These are phyloP conservation scores for Ustulina deusta DNA, from an alignment of 2,329 filamentous ascomycete genomes.

Conservation along the genomic window DNA sequence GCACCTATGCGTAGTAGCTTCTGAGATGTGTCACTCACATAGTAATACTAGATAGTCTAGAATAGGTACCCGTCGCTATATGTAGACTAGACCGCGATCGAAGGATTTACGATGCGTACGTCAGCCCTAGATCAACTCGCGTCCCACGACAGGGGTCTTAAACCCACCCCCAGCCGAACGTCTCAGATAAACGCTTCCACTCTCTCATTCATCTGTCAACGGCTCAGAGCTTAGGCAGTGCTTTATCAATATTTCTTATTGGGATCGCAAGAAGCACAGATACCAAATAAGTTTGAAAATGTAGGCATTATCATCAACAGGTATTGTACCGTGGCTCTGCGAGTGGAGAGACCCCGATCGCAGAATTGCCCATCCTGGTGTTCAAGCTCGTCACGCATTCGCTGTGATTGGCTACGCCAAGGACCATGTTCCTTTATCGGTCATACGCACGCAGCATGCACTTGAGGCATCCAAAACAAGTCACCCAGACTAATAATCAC, in stretches of 20 bases:
- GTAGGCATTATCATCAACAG: not conserved
- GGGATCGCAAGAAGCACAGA: not conserved
- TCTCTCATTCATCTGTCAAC: not conserved
- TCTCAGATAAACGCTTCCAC: slow-evolving; percentile 8
- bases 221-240: not conserved
- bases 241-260: not conserved
- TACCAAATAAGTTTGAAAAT: slow-evolving; percentile 1
- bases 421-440: slow-evolving; percentile 7
- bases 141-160: slow-evolving; percentile 15
- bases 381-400: slow-evolving; percentile 8
- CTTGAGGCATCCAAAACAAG: slow-evolving; percentile 5
- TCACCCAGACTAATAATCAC: not conserved
- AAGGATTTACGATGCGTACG: slow-evolving; percentile 35
- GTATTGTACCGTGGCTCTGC: not conserved
- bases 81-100: not conserved
- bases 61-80: too few relatives aligned
- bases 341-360: not conserved
- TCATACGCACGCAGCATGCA: not conserved
- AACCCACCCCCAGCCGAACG: slow-evolving; percentile 2
- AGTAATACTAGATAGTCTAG: not conserved
- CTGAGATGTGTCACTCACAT: slow-evolving; percentile 7
- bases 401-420: not conserved
- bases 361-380: not conserved
- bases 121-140: slow-evolving; percentile 22
- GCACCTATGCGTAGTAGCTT: not conserved